Percentiles rank a stretch among this genome's conserved stretches.
These are phyloP conservation scores for bread wheat (Triticum aestivum) DNA, from an alignment of 176 grass and related monocot genomes.

Conservation along the genomic window IWGSC_CS_RefSeq_v2.1 NC_057811.1:480864607-480865106, in stretches of 20 bases:
- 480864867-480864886: neutral
- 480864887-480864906: neutral
- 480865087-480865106: too few relatives aligned
- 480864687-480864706: neutral
- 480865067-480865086: too few relatives aligned
- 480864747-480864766: neutral
- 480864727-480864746: neutral
- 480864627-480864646: too few relatives aligned
- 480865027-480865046: constrained; percentile 19
- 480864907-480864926: neutral
- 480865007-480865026: constrained; percentile 48
- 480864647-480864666: too few relatives aligned
- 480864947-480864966: neutral
- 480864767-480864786: neutral
- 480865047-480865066: too few relatives aligned
- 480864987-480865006: neutral
- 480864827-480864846: too few relatives aligned
- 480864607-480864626: too few relatives aligned
- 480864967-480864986: neutral
- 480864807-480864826: neutral
- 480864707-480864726: neutral
- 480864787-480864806: neutral
- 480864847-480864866: neutral
- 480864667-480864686: neutral
- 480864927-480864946: neutral